Percentiles rank a stretch among this genome's conserved stretches.
Evolutionary conservation across 2,329 filamentous ascomycete genomes (phyloP).

Genomic region (Fusarium concolor): DNA sequence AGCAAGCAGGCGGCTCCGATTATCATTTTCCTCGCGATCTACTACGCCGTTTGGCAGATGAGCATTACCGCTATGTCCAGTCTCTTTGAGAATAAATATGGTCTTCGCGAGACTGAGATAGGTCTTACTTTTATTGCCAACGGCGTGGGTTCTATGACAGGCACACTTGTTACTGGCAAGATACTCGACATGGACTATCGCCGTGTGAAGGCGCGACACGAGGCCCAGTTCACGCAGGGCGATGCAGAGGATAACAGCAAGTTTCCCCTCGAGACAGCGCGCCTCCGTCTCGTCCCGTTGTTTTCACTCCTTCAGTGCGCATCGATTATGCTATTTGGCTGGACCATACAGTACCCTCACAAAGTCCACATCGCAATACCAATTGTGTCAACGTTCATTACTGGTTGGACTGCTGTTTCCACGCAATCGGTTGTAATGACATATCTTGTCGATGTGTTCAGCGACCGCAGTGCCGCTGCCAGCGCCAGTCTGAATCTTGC

Average conservation of each 20-base stretch:
- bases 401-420: conserved; percentile 63
- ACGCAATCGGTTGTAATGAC: conserved; percentile 62
- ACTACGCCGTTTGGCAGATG: conserved; percentile 68
- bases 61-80: conserved; percentile 64
- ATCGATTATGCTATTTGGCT: conserved; percentile 63
- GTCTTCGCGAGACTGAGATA: conserved; percentile 57
- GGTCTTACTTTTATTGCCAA: conserved; percentile 66
- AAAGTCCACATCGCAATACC: conserved; percentile 61
- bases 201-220: conserved; percentile 49
- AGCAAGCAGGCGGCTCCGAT: conserved; percentile 57
- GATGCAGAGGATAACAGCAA: not conserved
- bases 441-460: conserved; percentile 65
- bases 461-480: conserved; percentile 62
- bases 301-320: conserved; percentile 59
- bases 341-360: conserved; percentile 59
- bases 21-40: conserved; percentile 60
- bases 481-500: conserved; percentile 65
- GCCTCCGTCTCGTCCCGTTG: conserved; percentile 60
- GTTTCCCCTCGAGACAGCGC: conserved; percentile 64
- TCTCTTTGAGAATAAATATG: conserved; percentile 59
- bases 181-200: conserved; percentile 65
- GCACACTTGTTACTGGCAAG: conserved; percentile 63
- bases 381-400: conserved; percentile 62
- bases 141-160: conserved; percentile 65
- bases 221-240: not conserved